These are phyloP conservation scores for Hylodesmum podocarpum DNA, from an alignment of 306 rosid genomes.

Conservation along the genomic window DNA sequence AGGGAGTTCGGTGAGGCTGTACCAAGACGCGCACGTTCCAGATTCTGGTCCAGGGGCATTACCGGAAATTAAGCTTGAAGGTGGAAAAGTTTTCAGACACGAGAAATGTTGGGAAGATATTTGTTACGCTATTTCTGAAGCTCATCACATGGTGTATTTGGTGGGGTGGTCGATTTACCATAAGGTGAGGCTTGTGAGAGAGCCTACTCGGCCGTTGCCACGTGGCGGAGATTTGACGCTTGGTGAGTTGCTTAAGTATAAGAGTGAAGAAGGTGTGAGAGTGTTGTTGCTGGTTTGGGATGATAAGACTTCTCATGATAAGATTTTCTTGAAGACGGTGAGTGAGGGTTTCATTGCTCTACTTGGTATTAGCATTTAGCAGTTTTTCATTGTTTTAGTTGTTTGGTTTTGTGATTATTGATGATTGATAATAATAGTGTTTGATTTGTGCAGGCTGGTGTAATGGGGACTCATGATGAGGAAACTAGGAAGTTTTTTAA, in stretches of 20 bases:
- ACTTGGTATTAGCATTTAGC: not conserved
- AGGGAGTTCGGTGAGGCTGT: slow-evolving; percentile 65
- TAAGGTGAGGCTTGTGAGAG: slow-evolving; percentile 74
- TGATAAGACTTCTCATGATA: slow-evolving; percentile 87
- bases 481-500: slow-evolving; percentile 83
- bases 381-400: not conserved
- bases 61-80: slow-evolving; percentile 65
- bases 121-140: slow-evolving; percentile 82
- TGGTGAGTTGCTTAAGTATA: slow-evolving; percentile 93
- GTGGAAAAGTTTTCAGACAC: slow-evolving; percentile 43
- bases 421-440: not conserved
- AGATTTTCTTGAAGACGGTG: slow-evolving; percentile 60
- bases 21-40: slow-evolving; percentile 83
- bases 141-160: slow-evolving; percentile 85
- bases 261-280: slow-evolving; percentile 87
- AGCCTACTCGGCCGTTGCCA: slow-evolving; percentile 58
- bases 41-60: slow-evolving; percentile 11
- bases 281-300: slow-evolving; percentile 88
- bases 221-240: slow-evolving; percentile 74
- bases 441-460: slow-evolving; percentile 69
- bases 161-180: slow-evolving; percentile 87
- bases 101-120: slow-evolving; percentile 96
- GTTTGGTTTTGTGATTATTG: not conserved
- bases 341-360: slow-evolving; percentile 32
- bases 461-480: slow-evolving; percentile 93